Evolutionary conservation across 768 basidiomycete species (phyloP), one percentile per base, ranked within the genome.

Genomic region (Phlebiopsis gigantea): DNA sequence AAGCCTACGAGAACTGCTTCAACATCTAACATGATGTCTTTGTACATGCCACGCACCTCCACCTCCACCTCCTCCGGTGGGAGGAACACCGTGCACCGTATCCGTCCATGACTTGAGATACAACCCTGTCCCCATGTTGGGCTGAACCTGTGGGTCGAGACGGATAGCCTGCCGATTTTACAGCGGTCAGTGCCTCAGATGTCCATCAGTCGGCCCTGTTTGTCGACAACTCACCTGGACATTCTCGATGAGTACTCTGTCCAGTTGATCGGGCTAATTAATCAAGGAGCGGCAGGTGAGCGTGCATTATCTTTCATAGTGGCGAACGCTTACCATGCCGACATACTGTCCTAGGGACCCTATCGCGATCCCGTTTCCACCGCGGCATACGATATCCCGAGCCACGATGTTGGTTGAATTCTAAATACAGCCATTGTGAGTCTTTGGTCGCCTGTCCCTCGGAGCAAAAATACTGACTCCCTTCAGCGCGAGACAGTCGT

Each of bases 401-500:
- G 74, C 77, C 22, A 76, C 28, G 53, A 84, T 65, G 59, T 81
- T 80, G 2, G 82, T 77, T 30, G 79, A 79, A 65, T 84, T 84
- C 81, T 82, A 46, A 29, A 22, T 5, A n/a, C n/a, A n/a, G 34
- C 42, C 14, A 6, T 8, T 30, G 41, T 22, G 22, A 30, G 9
- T n/a, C 6, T 39, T 57, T 25, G 34, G 44, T 19, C 24, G 21
- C 26, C 42, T 19, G 41, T 28, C 19, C 25, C 19, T 19, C 14
- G 25, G 41, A 8, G 24, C n/a, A 46, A 5, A 21, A 25, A 25
- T n/a, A 66, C 79, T 25, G 62, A 82, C 81, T 6, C 81, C 82
- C 70, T 84, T 83, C 70, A 84, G 80, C 7, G 80, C 82, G n/a
- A 84, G 67, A 56, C 82, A 84, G 61, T 84, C 82, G 62, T 84